Base-by-base conservation (phyloP, 257 asterid genomes). In the Capsicum chinense region DNA sequence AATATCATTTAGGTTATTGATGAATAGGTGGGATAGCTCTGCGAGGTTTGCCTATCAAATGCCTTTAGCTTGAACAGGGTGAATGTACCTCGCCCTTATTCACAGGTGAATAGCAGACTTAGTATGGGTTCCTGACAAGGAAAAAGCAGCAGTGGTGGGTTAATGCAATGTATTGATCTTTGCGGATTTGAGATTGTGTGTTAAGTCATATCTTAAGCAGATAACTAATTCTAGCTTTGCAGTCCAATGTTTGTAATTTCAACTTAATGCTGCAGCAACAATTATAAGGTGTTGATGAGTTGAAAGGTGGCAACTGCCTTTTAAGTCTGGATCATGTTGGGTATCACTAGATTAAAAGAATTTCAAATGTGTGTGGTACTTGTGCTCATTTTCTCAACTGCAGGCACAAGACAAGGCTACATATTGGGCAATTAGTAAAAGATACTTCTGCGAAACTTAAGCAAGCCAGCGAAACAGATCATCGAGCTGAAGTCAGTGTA, bases 391-490 rank as follows among this genome's bases (percentile, higher is more conserved):
- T 59, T 84, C 54, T 80, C 71, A 50, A 85, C 57, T 80, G 83
- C 90, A 96, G 98, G 91, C 98, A 90, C 85, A 93, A 93, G 89
- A 90, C 95, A 66, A 92, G 97, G 82, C 84, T 89, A 56, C 93
- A 93, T 84, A 89, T 93, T 57, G 94, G 93, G 60, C 94, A 93
- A 83, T 84, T 92, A 85, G 94, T 91, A 82, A 92, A 95, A 90
- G 97, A 94, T 86, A 93, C 98, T 56, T 92, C 97, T 21, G 91
- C 95, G 58, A 92, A 94, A 83, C 93, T 92, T 71, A 92, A 89
- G 90, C 93, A 88, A 91, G 96, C 92, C 63, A 92, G 93, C 80
- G 93, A 92, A 86, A 74, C 89, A 80, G 97, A 95, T 83, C 97
- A 90, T 85, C 90, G 84, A 63, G 91, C 48, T 67, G 95, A 91